phyloP scores from a whole-genome alignment of 176 grass and related monocot genomes.

The Cenchrus fungigraminus region DNA sequence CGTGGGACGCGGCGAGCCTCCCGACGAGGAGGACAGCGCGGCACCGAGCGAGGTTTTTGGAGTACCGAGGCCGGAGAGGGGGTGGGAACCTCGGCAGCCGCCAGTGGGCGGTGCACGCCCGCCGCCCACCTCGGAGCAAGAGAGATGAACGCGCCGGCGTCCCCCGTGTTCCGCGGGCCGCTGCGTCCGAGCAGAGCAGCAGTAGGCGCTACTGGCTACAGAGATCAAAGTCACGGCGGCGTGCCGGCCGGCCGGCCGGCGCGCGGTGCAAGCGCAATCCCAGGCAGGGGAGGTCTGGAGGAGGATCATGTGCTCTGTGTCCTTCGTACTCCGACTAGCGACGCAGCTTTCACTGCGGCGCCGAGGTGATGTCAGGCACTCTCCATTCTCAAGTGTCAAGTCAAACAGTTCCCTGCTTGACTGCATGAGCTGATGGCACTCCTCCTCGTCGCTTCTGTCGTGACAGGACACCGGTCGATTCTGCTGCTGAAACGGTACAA shows the following conservation, averaged over 20 bases:
- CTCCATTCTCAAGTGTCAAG: not conserved
- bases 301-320: not conserved
- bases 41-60: not conserved
- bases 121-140: not conserved
- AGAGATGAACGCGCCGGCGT: conserved; percentile 7
- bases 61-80: conserved; percentile 1
- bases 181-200: not conserved
- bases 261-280: not conserved
- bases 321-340: not conserved
- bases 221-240: not conserved
- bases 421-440: not conserved
- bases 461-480: not conserved
- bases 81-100: conserved; percentile 17
- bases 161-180: conserved; percentile 21
- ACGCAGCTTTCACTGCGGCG: not conserved
- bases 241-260: not conserved
- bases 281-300: no score
- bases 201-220: no score
- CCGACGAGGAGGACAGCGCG: not conserved
- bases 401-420: not conserved
- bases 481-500: no score
- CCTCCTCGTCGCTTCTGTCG: not conserved
- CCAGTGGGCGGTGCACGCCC: conserved; percentile 36
- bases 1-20: not conserved
- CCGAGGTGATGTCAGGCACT: no score